These are phyloP conservation scores for Colletotrichum lini DNA, from an alignment of 2,329 filamentous ascomycete genomes.

Conservation along the genomic window DNA sequence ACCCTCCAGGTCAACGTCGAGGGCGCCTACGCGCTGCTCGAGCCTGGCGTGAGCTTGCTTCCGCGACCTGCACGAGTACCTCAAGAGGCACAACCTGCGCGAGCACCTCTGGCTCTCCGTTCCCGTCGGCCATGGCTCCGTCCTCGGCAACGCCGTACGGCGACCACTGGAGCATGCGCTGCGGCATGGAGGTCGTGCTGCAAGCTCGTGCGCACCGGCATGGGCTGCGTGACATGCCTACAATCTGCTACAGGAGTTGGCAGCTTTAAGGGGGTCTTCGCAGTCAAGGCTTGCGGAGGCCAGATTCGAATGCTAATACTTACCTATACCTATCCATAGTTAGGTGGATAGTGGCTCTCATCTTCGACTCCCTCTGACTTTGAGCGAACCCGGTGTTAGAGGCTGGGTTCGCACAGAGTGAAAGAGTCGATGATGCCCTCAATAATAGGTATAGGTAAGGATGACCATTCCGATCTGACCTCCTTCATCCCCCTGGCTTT, in stretches of 20 bases:
- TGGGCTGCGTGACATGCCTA: constrained; percentile 49
- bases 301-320: too few species aligned
- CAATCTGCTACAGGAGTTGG: constrained; percentile 51
- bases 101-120: constrained; percentile 60
- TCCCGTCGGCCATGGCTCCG: constrained; percentile 59
- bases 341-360: too few species aligned
- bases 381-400: too few species aligned
- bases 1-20: constrained; percentile 57
- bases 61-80: constrained; percentile 51
- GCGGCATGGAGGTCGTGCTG: constrained; percentile 61
- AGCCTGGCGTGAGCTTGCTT: constrained; percentile 57
- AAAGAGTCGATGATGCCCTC: too few species aligned
- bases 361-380: too few species aligned
- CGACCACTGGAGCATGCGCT: constrained; percentile 58
- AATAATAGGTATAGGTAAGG: too few species aligned
- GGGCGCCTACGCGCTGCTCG: constrained; percentile 57
- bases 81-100: constrained; percentile 53
- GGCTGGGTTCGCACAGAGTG: too few species aligned
- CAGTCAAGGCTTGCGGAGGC: too few species aligned
- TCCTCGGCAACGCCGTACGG: constrained; percentile 63
- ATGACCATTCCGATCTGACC: too few species aligned
- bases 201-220: constrained; percentile 58
- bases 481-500: too few species aligned
- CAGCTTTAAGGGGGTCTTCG: constrained; percentile 45
- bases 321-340: too few species aligned